Evolutionary conservation across 192 early-diverging fungal species (phyloP), one percentile per base, ranked within the genome.

Genomic region (Entophlyctis helioformis): DNA sequence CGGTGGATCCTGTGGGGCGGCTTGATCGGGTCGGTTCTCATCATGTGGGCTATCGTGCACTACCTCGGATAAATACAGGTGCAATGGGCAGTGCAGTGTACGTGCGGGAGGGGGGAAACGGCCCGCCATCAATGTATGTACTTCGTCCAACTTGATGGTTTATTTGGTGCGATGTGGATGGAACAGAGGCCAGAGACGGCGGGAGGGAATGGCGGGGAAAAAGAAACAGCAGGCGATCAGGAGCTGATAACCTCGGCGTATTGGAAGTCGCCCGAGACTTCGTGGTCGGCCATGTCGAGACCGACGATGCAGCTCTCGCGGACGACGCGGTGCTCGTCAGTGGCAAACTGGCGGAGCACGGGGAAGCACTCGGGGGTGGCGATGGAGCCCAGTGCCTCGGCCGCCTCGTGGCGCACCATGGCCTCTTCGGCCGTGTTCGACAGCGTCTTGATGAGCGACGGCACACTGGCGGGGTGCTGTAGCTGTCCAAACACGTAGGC

Each of bases 401-500:
- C 94, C 37, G 85, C 85, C 63, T 98, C 94, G 55, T 98, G 94
- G 15, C 94, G 80, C 3, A 98, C 94, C 90, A 98, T 98, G 31
- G 80, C 53, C 8, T 68, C 74, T 59, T 98, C 94, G 22, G 71
- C 55, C 9, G 59, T 52, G 64, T 89, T 85, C 34, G 64, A 70
- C n/a, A 98, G 69, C 5, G 80, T 70, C 47, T 81, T 74, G 9
- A 80, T 69, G 32, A 98, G 68, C 6, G 86, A 73, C 24, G 91
- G 90, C 0, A 98, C 86, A 20, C 79, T 77, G 4, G 84, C 90
- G 23, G 82, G 81, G 51, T 90, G 87, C 69, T 92, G 91, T 78
- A 98, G 78, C 62, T 98, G 90, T 42, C 94, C 94, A 73, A 98
- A 98, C 12, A 98, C 84, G 60, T 87, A 97, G 22, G 89, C 87